Conservation (phyloP, 2,329 filamentous ascomycete genomes). For the Sporothrix luriei region DNA sequence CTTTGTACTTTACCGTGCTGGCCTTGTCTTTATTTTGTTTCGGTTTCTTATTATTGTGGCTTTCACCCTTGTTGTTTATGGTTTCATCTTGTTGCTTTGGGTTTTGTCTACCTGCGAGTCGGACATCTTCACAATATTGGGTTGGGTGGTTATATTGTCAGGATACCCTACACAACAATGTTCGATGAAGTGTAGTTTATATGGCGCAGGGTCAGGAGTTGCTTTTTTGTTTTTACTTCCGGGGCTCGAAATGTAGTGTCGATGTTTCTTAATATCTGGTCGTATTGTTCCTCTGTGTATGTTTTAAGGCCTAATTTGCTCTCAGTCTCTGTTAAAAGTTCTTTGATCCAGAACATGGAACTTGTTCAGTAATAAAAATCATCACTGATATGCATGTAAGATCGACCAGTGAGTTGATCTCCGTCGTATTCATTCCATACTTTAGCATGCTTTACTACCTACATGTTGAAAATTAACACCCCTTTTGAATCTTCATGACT, state of each 20-base stretch:
- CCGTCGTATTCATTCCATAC: neutral
- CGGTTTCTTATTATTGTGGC: too few species aligned
- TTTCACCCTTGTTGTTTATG: neutral
- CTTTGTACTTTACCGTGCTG: neutral
- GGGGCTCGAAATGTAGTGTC: neutral
- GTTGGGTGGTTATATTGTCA: conserved; percentile 27
- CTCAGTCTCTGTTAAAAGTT: neutral
- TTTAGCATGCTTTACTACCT: neutral
- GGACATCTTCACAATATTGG: conserved; percentile 16
- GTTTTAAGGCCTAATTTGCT: neutral
- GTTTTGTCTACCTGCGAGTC: neutral
- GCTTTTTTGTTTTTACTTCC: neutral
- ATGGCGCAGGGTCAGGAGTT: conserved; percentile 8
- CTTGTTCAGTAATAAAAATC: neutral
- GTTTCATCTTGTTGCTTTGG: neutral
- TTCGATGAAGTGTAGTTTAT: conserved; percentile 16
- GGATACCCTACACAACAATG: conserved; percentile 24
- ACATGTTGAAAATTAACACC: too few species aligned
- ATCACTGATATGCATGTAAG: neutral
- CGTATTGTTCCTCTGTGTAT: neutral
- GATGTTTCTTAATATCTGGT: neutral
- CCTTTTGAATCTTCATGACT: too few species aligned
- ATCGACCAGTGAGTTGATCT: neutral
- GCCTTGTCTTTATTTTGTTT: too few species aligned
- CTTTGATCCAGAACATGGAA: neutral